phyloP scores from a whole-genome alignment of 805 yeast genomes.

The Metschnikowia peoriensis region DNA sequence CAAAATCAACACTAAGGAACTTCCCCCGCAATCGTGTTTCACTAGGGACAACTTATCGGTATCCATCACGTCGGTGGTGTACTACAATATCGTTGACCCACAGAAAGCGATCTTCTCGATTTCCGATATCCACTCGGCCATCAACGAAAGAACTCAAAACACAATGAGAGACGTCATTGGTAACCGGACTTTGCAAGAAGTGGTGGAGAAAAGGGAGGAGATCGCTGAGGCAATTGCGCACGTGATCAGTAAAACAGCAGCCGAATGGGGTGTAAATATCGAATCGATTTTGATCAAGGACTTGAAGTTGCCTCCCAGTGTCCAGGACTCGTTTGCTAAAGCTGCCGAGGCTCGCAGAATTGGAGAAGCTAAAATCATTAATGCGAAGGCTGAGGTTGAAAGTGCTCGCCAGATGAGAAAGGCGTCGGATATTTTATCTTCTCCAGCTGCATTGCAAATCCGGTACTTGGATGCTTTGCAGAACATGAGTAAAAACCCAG shows the following conservation, averaged over 20 bases:
- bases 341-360: conserved; percentile 76
- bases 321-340: conserved; percentile 61
- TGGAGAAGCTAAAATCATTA: conserved; percentile 73
- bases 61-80: conserved; percentile 61
- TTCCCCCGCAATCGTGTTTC: conserved; percentile 66
- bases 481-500: conserved; percentile 60
- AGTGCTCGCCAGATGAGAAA: conserved; percentile 73
- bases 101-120: conserved; percentile 63
- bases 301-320: conserved; percentile 51
- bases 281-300: conserved; percentile 71
- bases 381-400: conserved; percentile 75
- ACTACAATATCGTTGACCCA: conserved; percentile 66
- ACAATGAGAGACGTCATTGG: conserved; percentile 73
- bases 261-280: conserved; percentile 67
- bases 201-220: conserved; percentile 70
- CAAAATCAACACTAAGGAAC: conserved; percentile 58
- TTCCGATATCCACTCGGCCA: conserved; percentile 51
- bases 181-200: conserved; percentile 62
- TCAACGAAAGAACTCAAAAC: conserved; percentile 67
- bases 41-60: conserved; percentile 70
- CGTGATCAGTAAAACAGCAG: conserved; percentile 60
- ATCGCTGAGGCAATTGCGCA: conserved; percentile 60
- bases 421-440: conserved; percentile 73
- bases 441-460: conserved; percentile 76
- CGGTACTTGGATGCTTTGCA: conserved; percentile 79